A percentile compares a stretch with the other conserved stretches of the same genome.
These are phyloP conservation scores for Dryadomyces sulphureus DNA, from an alignment of 2,329 filamentous ascomycete genomes.

Conservation along the genomic window DNA sequence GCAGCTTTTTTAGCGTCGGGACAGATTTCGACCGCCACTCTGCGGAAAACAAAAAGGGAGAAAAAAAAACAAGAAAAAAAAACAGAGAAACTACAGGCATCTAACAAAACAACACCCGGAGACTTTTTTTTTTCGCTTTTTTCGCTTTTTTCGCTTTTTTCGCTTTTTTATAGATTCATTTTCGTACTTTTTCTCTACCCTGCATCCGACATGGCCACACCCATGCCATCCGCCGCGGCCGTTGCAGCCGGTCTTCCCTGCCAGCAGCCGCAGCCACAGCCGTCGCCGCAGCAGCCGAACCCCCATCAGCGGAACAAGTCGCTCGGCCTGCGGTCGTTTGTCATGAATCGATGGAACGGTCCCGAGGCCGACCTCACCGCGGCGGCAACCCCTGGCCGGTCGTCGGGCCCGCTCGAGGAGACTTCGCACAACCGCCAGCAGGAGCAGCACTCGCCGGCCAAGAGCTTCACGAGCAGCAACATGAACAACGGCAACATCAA, in stretches of 20 bases:
- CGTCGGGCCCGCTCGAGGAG: slow-evolving; percentile 27
- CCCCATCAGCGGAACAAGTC: slow-evolving; percentile 30
- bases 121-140: not conserved
- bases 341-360: slow-evolving; percentile 31
- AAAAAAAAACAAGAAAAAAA: too few relatives aligned
- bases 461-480: slow-evolving; percentile 10
- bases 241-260: not conserved
- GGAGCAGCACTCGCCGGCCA: slow-evolving; percentile 15
- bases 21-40: too few relatives aligned
- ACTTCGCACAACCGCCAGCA: slow-evolving; percentile 39
- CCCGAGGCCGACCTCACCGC: slow-evolving; percentile 25
- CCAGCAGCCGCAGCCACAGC: not conserved
- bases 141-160: not conserved
- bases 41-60: too few relatives aligned
- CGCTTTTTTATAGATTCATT: too few relatives aligned
- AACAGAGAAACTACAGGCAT: not conserved
- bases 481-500: not conserved
- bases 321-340: slow-evolving; percentile 33
- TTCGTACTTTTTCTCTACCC: not conserved
- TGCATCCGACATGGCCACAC: too few relatives aligned
- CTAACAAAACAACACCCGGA: not conserved
- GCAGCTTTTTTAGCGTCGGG: too few relatives aligned
- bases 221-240: not conserved
- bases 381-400: slow-evolving; percentile 10
- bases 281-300: not conserved